These are phyloP conservation scores for Penicillium psychrosexuale DNA, from an alignment of 2,329 filamentous ascomycete species.

Conservation along the genomic window DNA sequence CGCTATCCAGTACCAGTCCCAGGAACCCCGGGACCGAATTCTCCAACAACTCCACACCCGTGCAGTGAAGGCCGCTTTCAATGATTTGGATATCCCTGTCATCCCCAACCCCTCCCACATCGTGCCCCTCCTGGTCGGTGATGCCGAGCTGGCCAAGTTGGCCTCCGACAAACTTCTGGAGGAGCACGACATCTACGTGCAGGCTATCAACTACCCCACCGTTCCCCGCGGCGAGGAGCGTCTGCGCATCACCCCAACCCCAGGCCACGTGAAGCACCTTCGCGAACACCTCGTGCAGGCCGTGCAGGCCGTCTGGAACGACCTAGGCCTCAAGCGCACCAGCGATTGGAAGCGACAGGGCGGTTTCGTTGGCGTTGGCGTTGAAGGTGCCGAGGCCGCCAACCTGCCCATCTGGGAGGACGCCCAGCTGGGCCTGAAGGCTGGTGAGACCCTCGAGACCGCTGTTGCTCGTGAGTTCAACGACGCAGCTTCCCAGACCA, in stretches of 20 bases:
- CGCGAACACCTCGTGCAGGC: conserved; percentile 82
- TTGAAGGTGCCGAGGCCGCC: conserved; percentile 57
- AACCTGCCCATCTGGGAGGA: conserved; percentile 86
- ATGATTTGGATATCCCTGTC: conserved; percentile 80
- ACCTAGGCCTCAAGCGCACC: conserved; percentile 87
- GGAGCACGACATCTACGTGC: conserved; percentile 92
- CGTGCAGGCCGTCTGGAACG: conserved; percentile 81
- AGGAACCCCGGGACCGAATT: conserved; percentile 77
- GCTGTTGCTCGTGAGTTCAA: conserved; percentile 47
- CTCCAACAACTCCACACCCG: conserved; percentile 96
- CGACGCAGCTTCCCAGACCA: conserved; percentile 15
- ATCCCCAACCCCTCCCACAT: conserved; percentile 98
- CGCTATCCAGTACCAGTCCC: conserved; percentile 91
- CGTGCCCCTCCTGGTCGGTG: conserved; percentile 87
- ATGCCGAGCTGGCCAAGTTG: conserved; percentile 85
- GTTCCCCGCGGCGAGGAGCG: conserved; percentile 97
- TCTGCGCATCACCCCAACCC: conserved; percentile 91
- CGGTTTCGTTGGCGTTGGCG: conserved; percentile 91
- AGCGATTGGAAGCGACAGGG: conserved; percentile 87
- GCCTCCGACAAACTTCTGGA: conserved; percentile 89
- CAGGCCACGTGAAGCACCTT: conserved; percentile 80
- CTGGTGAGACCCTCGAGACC: conserved; percentile 60
- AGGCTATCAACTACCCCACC: conserved; percentile 98
- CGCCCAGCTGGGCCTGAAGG: conserved; percentile 69
- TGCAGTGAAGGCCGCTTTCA: conserved; percentile 82